Percentiles rank a stretch among this genome's conserved stretches.
Conservation (phyloP, 1,284 basidiomycete species). For the Bjerkandera adusta region DNA sequence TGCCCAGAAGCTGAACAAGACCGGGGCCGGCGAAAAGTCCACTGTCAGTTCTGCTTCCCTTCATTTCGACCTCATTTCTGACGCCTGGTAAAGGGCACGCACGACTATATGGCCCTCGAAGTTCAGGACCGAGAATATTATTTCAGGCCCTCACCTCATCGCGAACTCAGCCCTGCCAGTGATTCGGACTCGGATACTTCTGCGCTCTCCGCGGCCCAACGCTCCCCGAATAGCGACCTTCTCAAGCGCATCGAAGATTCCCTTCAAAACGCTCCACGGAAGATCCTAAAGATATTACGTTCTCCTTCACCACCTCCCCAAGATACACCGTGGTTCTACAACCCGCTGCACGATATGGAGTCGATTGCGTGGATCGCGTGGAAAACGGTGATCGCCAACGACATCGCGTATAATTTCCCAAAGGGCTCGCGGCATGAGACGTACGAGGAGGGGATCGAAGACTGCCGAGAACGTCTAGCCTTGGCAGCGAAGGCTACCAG, state of each 20-base stretch:
- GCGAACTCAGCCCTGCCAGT: not conserved
- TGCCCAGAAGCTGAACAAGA: constrained; percentile 1
- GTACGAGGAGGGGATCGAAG: no score
- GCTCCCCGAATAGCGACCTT: no score
- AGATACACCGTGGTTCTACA: not conserved
- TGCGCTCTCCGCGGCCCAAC: no score
- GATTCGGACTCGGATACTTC: no score
- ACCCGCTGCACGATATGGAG: constrained; percentile 2
- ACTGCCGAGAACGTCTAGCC: no score
- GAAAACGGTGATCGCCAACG: no score
- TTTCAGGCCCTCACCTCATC: not conserved
- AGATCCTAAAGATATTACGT: no score
- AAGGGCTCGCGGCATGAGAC: no score
- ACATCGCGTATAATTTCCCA: no score
- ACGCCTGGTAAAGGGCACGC: not conserved
- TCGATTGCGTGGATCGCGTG: constrained; percentile 1
- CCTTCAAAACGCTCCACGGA: not conserved
- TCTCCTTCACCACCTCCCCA: not conserved
- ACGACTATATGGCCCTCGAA: not conserved
- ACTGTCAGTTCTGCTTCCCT: not conserved
- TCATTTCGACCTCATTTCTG: not conserved
- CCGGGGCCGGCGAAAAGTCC: not conserved
- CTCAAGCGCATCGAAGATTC: no score
- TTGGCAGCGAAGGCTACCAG: no score
- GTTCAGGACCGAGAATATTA: not conserved